Evolutionary conservation across 2,329 filamentous ascomycete species (phyloP), one percentile per base, ranked within the genome.

Genomic region (Trichoderma aggressivum): DNA sequence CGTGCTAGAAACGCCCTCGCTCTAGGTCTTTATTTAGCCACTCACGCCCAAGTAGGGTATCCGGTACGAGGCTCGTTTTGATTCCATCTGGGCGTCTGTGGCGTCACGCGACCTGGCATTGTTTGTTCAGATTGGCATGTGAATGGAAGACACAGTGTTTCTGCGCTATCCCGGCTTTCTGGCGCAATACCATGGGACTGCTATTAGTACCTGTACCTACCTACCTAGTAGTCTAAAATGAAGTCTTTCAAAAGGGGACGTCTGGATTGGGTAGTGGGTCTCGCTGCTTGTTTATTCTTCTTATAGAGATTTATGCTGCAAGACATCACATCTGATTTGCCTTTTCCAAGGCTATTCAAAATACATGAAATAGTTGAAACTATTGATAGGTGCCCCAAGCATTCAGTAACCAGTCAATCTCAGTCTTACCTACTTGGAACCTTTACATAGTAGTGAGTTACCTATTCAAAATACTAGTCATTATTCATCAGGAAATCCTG

Each of bases 401-500:
- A 7, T 66, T 8, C 16, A n/a, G 32, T 21, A n/a, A 66, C 7
- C 8, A n/a, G n/a, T 18, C 61, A 43, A 58, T 58, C 36, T 66
- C 34, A n/a, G 39, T 43, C 18, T 18, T 39, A 56, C 28, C 56
- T 30, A 18, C 53, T 26, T 30, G 34, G 18, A 16, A 16, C 34
- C 16, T 32, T 66, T 2, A 30, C 11, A 58, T 39, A 11, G 16
- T 14, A 56, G 10, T 7, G 7, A 11, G 39, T n/a, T 21, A n/a
- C 28, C 56, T 14, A 34, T 34, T 7, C 50, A 55, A 10, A 55
- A 18, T 7, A 11, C 55, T n/a, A 59, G 28, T 59, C 26, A 67
- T n/a, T 81, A 80, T 30, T 75, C 78, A 53, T 82, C 81, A 55
- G 82, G 82, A 50, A 78, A 73, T 5, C 84, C 85, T 7, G 81